Evolutionary conservation across 2,329 filamentous ascomycete species (phyloP).

Genomic region (Orbilia blumenaviensis): DNA sequence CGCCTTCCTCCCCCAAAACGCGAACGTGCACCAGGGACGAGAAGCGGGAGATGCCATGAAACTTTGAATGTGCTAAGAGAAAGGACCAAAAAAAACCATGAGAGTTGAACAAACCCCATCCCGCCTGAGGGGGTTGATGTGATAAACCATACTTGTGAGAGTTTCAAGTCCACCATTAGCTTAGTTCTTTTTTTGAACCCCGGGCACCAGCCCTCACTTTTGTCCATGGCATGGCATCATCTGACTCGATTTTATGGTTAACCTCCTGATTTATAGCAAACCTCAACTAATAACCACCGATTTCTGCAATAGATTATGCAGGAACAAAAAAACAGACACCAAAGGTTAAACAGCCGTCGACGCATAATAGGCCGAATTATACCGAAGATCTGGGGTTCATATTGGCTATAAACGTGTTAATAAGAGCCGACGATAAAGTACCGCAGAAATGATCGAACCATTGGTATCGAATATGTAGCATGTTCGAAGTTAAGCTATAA

Average conservation of each 20-base stretch:
- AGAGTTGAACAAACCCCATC: slow-evolving; percentile 28
- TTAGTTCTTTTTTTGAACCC: slow-evolving; percentile 15
- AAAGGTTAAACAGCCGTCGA: slow-evolving; percentile 51
- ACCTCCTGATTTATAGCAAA: slow-evolving; percentile 44
- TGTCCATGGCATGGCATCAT: slow-evolving; percentile 39
- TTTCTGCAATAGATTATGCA: slow-evolving; percentile 54
- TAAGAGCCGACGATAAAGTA: slow-evolving; percentile 51
- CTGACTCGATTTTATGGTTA: slow-evolving; percentile 36
- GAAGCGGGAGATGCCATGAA: slow-evolving; percentile 42
- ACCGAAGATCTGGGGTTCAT: slow-evolving; percentile 54
- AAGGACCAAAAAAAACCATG: slow-evolving; percentile 2
- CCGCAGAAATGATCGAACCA: slow-evolving; percentile 32
- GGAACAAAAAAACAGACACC: slow-evolving; percentile 41
- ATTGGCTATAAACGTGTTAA: slow-evolving; percentile 51
- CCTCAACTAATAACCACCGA: slow-evolving; percentile 21
- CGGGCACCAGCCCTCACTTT: slow-evolving; percentile 12
- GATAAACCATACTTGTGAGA: slow-evolving; percentile 48
- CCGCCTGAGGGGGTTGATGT: slow-evolving; percentile 44
- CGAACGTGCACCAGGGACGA: slow-evolving; percentile 17
- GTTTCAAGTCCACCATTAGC: slow-evolving; percentile 53
- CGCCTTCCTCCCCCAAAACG: slow-evolving; percentile 13
- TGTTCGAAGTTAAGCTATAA: slow-evolving; percentile 22
- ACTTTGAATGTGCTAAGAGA: slow-evolving; percentile 21
- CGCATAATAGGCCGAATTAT: slow-evolving; percentile 51
- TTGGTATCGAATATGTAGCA: slow-evolving; percentile 33